Conservation (phyloP, 1,139 yeast genomes). For the Yamadazyma sp. region DNA sequence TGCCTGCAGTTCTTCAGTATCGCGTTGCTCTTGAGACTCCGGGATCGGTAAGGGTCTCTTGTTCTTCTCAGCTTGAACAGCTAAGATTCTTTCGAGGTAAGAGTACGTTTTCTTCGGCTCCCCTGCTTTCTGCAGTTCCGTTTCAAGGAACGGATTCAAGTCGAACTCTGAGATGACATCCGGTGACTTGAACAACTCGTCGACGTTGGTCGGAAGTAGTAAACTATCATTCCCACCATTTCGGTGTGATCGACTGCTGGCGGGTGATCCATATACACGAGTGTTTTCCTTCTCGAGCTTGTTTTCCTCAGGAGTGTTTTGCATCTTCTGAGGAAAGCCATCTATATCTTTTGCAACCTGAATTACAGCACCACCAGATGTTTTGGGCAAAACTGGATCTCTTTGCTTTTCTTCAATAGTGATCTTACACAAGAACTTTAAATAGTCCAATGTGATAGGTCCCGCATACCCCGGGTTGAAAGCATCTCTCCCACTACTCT, state of each 20-base stretch:
- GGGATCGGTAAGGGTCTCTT: not conserved
- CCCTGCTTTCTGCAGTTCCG: not conserved
- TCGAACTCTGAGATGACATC: not conserved
- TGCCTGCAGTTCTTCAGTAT: not conserved
- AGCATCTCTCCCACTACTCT: conserved; percentile 21
- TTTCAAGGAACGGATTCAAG: conserved; percentile 6
- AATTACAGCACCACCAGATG: too few relatives aligned
- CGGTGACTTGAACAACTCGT: conserved; percentile 9
- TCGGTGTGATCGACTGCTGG: not conserved
- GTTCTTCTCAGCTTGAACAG: conserved; percentile 15
- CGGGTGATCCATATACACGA: not conserved
- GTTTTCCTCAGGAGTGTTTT: too few relatives aligned
- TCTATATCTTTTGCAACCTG: too few relatives aligned
- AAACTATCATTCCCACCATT: conserved; percentile 4
- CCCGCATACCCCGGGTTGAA: conserved; percentile 38
- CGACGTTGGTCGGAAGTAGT: conserved; percentile 9
- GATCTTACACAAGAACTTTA: conserved; percentile 36
- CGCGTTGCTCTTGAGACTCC: too few relatives aligned
- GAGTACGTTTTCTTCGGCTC: conserved; percentile 15
- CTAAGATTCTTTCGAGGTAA: conserved; percentile 33
- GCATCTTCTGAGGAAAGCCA: too few relatives aligned
- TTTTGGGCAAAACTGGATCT: not conserved
- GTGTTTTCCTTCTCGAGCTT: not conserved
- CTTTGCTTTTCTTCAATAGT: conserved; percentile 21
- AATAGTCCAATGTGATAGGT: conserved; percentile 40